Conservation (phyloP, 805 yeast genomes). For the Maudiozyma serrabonitensis region DNA sequence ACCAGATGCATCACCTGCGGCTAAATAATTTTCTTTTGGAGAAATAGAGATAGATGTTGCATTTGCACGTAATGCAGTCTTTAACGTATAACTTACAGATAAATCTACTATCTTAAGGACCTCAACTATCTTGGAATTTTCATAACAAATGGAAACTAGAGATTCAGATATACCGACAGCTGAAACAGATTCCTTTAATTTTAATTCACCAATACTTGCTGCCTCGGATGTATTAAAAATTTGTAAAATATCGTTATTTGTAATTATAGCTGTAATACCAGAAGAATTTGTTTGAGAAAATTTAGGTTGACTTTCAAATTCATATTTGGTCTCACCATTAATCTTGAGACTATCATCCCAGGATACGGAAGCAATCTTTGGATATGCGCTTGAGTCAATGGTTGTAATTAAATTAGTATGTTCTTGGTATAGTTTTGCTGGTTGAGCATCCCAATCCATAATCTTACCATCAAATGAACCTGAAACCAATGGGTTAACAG, state of each 20-base stretch:
- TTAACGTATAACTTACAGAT: slow-evolving; percentile 28
- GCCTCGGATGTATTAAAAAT: slow-evolving; percentile 30
- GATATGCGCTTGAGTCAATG: slow-evolving; percentile 27
- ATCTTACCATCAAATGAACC: slow-evolving; percentile 82
- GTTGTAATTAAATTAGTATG: slow-evolving; percentile 66
- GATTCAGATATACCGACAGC: slow-evolving; percentile 37
- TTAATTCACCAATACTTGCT: slow-evolving; percentile 18
- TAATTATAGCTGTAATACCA: slow-evolving; percentile 34
- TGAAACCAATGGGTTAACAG: slow-evolving; percentile 32
- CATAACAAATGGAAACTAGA: slow-evolving; percentile 42
- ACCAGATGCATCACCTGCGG: slow-evolving; percentile 82
- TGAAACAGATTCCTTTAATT: slow-evolving; percentile 34
- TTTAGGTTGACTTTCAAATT: slow-evolving; percentile 42
- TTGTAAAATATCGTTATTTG: slow-evolving; percentile 35
- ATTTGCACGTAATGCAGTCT: slow-evolving; percentile 43
- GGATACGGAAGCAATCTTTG: slow-evolving; percentile 46
- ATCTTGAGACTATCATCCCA: slow-evolving; percentile 79
- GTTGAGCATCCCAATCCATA: slow-evolving; percentile 42
- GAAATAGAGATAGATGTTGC: slow-evolving; percentile 61
- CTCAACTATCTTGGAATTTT: slow-evolving; percentile 31
- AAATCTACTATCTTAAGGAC: slow-evolving; percentile 32
- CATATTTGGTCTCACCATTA: slow-evolving; percentile 14
- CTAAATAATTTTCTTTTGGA: slow-evolving; percentile 56
- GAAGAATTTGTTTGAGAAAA: slow-evolving; percentile 32
- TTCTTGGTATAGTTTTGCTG: slow-evolving; percentile 29